Conservation (phyloP, 2,329 filamentous ascomycete species). For the Hymenoscyphus salicellus region DNA sequence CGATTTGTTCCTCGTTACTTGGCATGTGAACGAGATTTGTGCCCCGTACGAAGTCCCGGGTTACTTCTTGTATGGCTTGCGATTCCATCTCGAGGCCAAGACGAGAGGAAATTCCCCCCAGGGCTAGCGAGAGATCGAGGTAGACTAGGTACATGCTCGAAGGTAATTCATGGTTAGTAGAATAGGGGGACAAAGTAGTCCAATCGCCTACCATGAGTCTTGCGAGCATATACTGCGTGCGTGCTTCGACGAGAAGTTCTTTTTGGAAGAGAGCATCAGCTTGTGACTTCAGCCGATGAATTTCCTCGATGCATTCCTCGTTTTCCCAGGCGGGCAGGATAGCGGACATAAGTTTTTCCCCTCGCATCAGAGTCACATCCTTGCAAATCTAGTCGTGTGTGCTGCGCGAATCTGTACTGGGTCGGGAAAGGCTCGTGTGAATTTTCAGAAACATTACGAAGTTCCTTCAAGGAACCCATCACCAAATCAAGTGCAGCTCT, state of each 20-base stretch:
- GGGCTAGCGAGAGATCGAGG: not conserved
- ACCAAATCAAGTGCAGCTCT: too few relatives aligned
- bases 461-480: too few relatives aligned
- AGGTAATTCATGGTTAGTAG: not conserved
- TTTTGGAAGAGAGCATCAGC: not conserved
- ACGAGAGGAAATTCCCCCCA: not conserved
- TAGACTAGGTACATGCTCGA: not conserved
- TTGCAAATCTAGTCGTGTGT: not conserved
- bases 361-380: too few relatives aligned
- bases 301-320: not conserved
- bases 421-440: too few relatives aligned
- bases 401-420: not conserved
- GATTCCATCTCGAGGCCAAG: not conserved
- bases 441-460: too few relatives aligned
- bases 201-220: not conserved
- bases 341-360: not conserved
- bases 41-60: not conserved
- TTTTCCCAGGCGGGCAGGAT: not conserved
- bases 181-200: not conserved
- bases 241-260: not conserved
- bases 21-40: not conserved
- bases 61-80: not conserved
- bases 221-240: not conserved
- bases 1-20: not conserved
- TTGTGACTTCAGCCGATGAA: not conserved